Percentiles rank a stretch among this genome's conserved stretches.
phyloP scores from a whole-genome alignment of 805 yeast genomes.

The Yarrowia hollandica region DNA sequence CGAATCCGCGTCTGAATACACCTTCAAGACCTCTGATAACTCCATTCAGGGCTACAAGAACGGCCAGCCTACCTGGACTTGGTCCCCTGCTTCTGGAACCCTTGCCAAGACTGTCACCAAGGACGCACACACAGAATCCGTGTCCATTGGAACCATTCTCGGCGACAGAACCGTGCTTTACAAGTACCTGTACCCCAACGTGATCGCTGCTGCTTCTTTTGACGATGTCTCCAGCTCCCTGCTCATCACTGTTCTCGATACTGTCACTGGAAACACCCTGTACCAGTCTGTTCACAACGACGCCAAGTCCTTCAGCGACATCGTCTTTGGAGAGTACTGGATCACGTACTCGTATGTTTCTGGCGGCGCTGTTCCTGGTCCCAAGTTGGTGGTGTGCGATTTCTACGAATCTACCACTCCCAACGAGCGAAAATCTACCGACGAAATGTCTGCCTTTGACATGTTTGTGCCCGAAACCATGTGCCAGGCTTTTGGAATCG shows the following conservation, averaged over 20 bases:
- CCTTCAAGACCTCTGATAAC: slow-evolving; percentile 29
- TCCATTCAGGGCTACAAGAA: slow-evolving; percentile 32
- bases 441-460: slow-evolving; percentile 44
- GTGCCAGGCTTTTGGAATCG: slow-evolving; percentile 56
- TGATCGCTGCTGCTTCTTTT: slow-evolving; percentile 53
- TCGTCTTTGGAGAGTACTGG: slow-evolving; percentile 82
- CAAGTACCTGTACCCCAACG: slow-evolving; percentile 77
- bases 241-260: slow-evolving; percentile 59
- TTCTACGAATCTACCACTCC: slow-evolving; percentile 67
- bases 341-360: slow-evolving; percentile 66
- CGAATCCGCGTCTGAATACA: slow-evolving; percentile 29
- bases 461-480: slow-evolving; percentile 50
- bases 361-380: slow-evolving; percentile 50
- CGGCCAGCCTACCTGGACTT: slow-evolving; percentile 45
- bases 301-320: slow-evolving; percentile 48
- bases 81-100: slow-evolving; percentile 41
- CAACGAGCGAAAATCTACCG: slow-evolving; percentile 45
- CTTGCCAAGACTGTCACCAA: slow-evolving; percentile 47
- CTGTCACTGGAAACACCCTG: slow-evolving; percentile 65
- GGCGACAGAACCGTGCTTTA: slow-evolving; percentile 74
- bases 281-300: slow-evolving; percentile 47
- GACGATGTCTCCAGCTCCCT: slow-evolving; percentile 41
- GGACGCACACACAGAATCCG: slow-evolving; percentile 46
- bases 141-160: slow-evolving; percentile 66
- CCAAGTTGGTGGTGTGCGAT: slow-evolving; percentile 70